Base-by-base conservation (phyloP, 2,329 filamentous ascomycete genomes). In the Pleomassaria siparia region DNA sequence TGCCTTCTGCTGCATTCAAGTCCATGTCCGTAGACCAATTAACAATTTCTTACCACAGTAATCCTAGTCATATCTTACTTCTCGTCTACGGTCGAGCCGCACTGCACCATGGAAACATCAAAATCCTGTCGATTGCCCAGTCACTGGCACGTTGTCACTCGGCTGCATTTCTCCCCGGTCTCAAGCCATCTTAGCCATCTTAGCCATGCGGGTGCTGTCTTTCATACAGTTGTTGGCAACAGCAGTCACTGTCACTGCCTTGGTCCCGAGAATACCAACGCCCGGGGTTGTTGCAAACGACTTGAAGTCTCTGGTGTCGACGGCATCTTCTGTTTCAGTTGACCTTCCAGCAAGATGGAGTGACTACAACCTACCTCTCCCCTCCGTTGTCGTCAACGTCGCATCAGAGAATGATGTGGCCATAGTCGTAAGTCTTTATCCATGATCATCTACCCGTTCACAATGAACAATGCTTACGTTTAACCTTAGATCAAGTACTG, bases 321-420 rank as follows among this genome's bases (percentile, higher is more conserved):
- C 44, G 2, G 10, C 32, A 7, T 43, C 47, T 35, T 50, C 49
- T 12, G 48, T 60, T 10, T 56, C 44, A 2, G 32, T 54, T 5
- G 53, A 58, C 9, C 32, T 50, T 7, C 50, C 45, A 30, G 50
- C 55, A 43, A 48, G 62, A 47, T 64, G 62, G 62, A 64, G 59
- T 44, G 43, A 51, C 3, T 63, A 43, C 41, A 51, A 54, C 4
- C 50, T 52, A 7, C 60, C 59, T 1, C 26, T 49, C 3, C 56
- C 61, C 22, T 44, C 51, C 1, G 50, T 61, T 5, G 55, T 64
- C 15, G 58, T 65, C 10, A 52, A 55, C 8, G 53, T 59, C 3
- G 22, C 55, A 2, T 44, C 29, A n/a, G 61, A 62, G 24, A 47
- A 51, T 1, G 62, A 65, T 45, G 51, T 65, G 8, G 54, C 55